Percentiles rank a stretch among this genome's conserved stretches.
phyloP scores from a whole-genome alignment of 305 asterid species.

The Fraxinus floribunda region DNA sequence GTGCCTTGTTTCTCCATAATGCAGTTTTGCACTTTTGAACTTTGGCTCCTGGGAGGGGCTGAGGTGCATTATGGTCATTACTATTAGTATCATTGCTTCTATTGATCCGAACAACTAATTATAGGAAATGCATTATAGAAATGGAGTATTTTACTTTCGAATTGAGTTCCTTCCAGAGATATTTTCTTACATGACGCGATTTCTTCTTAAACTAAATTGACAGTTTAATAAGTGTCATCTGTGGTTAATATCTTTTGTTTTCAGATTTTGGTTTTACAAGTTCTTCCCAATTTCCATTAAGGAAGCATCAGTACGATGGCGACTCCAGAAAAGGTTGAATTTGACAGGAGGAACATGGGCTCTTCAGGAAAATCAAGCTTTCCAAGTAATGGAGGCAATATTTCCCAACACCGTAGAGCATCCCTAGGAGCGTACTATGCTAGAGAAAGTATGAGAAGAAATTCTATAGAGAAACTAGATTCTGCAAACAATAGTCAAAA shows the following conservation, averaged over 20 bases:
- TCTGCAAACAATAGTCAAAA: slow-evolving; percentile 30
- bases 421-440: slow-evolving; percentile 36
- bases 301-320: slow-evolving; percentile 33
- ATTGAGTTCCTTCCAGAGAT: not conserved
- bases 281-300: slow-evolving; percentile 29
- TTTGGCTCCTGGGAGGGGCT: not conserved
- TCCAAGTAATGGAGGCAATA: slow-evolving; percentile 17
- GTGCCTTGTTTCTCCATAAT: not conserved
- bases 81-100: not conserved
- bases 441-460: slow-evolving; percentile 33
- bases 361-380: slow-evolving; percentile 24
- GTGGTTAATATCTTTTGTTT: slow-evolving; percentile 11
- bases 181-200: not conserved
- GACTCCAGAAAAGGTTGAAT: slow-evolving; percentile 28
- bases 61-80: not conserved
- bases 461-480: slow-evolving; percentile 43
- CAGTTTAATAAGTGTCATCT: not conserved
- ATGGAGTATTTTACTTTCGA: not conserved
- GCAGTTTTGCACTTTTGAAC: not conserved
- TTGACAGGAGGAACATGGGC: slow-evolving; percentile 21
- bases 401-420: slow-evolving; percentile 30
- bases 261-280: slow-evolving; percentile 29
- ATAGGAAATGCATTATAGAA: not conserved
- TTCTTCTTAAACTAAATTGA: not conserved
- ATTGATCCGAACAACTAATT: not conserved